These are phyloP conservation scores for Dalbergia cultrata DNA, from an alignment of 306 rosid genomes.

Conservation along the genomic window DNA sequence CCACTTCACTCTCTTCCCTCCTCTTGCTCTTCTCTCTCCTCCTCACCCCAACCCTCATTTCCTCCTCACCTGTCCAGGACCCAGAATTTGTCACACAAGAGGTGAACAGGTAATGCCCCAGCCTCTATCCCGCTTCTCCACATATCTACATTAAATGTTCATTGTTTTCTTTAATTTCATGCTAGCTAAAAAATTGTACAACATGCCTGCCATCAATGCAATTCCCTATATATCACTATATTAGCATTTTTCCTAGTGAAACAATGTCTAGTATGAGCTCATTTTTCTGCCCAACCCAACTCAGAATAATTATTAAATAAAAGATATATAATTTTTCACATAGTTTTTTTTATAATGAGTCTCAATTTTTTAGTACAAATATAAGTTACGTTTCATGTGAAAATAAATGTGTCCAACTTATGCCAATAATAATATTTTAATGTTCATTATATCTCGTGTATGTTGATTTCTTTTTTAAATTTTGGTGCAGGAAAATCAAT, in stretches of 20 bases:
- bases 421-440: not conserved
- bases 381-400: too few species aligned
- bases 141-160: not conserved
- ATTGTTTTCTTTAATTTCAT: not conserved
- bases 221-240: not conserved
- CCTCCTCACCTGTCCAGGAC: slow-evolving; percentile 62
- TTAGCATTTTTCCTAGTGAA: too few species aligned
- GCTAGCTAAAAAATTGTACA: not conserved
- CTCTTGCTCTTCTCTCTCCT: slow-evolving; percentile 61
- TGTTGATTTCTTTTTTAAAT: not conserved
- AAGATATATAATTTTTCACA: too few species aligned
- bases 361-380: too few species aligned
- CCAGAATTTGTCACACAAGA: slow-evolving; percentile 70
- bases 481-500: slow-evolving; percentile 66
- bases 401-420: slow-evolving; percentile 9
- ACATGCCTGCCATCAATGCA: not conserved
- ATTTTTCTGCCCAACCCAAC: too few species aligned
- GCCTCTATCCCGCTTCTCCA: not conserved
- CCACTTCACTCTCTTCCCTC: slow-evolving; percentile 40
- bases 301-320: too few species aligned
- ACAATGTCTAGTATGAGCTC: too few species aligned
- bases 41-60: slow-evolving; percentile 58
- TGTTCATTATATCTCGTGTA: not conserved
- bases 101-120: slow-evolving; percentile 69
- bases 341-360: too few species aligned